phyloP scores from a whole-genome alignment of 306 rosid genomes.

The Amphicarpaea edgeworthii region DNA sequence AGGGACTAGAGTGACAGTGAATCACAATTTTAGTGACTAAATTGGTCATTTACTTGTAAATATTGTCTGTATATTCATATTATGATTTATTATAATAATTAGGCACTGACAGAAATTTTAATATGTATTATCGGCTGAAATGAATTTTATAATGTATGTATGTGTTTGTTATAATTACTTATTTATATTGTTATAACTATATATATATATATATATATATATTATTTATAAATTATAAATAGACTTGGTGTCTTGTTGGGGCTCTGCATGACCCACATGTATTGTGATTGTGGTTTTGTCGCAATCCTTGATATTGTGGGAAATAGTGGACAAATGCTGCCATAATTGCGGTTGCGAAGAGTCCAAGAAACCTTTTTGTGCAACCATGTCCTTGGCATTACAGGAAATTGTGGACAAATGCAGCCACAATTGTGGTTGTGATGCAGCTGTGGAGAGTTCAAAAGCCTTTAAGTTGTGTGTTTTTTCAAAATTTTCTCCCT shows the following conservation, averaged over 20 bases:
- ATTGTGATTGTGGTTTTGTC: not conserved
- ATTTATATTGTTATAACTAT: not conserved
- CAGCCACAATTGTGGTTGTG: not conserved
- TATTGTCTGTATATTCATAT: not conserved
- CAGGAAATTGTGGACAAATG: not conserved
- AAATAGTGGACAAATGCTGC: not conserved
- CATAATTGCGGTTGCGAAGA: not conserved
- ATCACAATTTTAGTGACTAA: not conserved
- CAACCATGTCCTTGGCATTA: not conserved
- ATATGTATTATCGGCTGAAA: not conserved
- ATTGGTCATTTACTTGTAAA: not conserved
- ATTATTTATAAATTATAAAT: not conserved
- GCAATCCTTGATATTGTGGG: not conserved
- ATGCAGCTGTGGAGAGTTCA: not conserved
- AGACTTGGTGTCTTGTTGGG: not conserved
- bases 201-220: not conserved
- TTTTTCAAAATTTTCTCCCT: not conserved
- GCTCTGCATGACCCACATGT: not conserved
- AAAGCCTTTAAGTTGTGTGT: no score
- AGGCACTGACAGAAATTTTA: not conserved
- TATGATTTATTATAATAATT: not conserved
- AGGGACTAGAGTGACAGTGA: not conserved
- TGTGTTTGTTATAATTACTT: not conserved
- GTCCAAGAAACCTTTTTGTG: not conserved
- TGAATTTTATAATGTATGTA: constrained; percentile 2